A percentile compares a stretch with the other conserved stretches of the same genome.
phyloP scores from a whole-genome alignment of 169 alveolate genomes.

The Plasmodium fragile region DNA sequence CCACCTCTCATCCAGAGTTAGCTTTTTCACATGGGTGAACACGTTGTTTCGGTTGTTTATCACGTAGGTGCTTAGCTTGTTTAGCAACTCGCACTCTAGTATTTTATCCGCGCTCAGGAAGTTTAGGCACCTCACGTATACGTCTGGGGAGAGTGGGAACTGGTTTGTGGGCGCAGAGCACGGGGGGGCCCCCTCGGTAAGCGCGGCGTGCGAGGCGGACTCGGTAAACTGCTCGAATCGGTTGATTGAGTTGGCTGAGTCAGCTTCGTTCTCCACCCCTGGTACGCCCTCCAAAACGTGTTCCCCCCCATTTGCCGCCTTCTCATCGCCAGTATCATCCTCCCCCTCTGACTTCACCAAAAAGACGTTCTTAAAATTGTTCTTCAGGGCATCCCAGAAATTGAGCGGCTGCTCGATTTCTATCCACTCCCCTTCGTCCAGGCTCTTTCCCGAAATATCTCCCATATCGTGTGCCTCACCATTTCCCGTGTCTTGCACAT shows the following conservation, averaged over 20 bases:
- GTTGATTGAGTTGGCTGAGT: neutral
- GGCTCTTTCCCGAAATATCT: neutral
- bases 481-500: neutral
- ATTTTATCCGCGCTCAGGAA: slow-evolving; percentile 39
- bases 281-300: neutral
- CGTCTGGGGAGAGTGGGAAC: slow-evolving; percentile 51
- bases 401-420: slow-evolving; percentile 31
- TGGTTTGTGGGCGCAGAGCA: neutral
- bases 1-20: slow-evolving; percentile 63
- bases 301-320: neutral
- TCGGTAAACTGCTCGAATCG: neutral
- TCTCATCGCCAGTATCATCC: neutral
- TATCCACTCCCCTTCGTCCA: slow-evolving; percentile 35
- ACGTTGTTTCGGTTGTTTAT: slow-evolving; percentile 58
- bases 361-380: slow-evolving; percentile 69
- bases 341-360: slow-evolving; percentile 25
- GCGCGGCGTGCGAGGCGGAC: neutral
- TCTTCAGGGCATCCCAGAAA: slow-evolving; percentile 68
- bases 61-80: slow-evolving; percentile 31
- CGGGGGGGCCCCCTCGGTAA: neutral
- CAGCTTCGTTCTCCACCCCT: neutral
- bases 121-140: slow-evolving; percentile 54
- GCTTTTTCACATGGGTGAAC: slow-evolving; percentile 43
- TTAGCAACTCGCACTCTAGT: slow-evolving; percentile 45
- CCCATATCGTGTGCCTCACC: neutral